Conservation (phyloP, 1,139 yeast species). For the Scheffersomyces segobiensis region DNA sequence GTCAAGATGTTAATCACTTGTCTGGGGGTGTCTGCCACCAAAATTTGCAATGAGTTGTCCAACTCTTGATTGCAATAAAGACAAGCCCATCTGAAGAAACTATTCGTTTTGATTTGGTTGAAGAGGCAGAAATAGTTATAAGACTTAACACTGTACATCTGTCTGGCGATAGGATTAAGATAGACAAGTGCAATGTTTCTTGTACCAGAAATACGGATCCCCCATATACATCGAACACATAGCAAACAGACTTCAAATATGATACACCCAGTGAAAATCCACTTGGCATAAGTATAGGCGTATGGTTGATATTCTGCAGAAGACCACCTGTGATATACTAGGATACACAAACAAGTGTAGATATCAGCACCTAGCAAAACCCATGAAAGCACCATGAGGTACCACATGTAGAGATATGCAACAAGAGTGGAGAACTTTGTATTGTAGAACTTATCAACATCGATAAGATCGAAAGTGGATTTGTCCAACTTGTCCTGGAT, state of each 20-base stretch:
- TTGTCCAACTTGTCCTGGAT: constrained; percentile 37
- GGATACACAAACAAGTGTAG: constrained; percentile 73
- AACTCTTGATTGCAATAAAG: constrained; percentile 68
- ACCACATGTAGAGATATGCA: constrained; percentile 54
- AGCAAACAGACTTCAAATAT: constrained; percentile 66
- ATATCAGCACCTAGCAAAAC: constrained; percentile 71
- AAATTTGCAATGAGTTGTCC: constrained; percentile 60
- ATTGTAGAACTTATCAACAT: constrained; percentile 53
- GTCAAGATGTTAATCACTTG: constrained; percentile 83
- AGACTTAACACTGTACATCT: constrained; percentile 52
- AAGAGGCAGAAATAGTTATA: constrained; percentile 75
- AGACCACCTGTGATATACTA: constrained; percentile 79
- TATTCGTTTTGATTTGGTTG: constrained; percentile 66
- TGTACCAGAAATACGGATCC: constrained; percentile 57
- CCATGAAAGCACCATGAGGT: constrained; percentile 52
- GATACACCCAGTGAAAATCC: constrained; percentile 86
- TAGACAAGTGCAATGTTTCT: constrained; percentile 71
- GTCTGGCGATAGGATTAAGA: constrained; percentile 64
- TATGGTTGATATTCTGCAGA: constrained; percentile 55
- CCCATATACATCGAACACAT: constrained; percentile 60
- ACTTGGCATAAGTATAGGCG: constrained; percentile 60
- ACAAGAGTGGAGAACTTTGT: constrained; percentile 52
- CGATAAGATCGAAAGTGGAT: constrained; percentile 45
- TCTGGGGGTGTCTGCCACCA: constrained; percentile 85
- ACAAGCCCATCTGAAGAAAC: constrained; percentile 65